Evolutionary conservation across 2,329 filamentous ascomycete species (phyloP), one percentile per base, ranked within the genome.

Genomic region (Fusarium cicatricum): DNA sequence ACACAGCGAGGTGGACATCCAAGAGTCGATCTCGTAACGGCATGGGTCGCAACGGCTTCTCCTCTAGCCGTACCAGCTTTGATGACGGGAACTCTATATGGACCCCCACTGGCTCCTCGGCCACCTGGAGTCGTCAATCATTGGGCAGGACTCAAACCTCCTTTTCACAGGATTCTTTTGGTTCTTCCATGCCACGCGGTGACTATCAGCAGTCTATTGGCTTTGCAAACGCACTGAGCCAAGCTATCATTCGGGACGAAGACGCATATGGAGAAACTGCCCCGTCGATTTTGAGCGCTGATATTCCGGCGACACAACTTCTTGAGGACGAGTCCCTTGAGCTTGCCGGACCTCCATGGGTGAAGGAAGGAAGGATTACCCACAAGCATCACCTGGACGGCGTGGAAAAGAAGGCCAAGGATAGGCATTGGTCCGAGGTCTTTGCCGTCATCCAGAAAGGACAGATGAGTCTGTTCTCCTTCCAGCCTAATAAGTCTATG

Each of bases 361-460:
- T 96, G 23, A 99, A 99, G 76, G 95, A 99, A 75, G 95, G 95
- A 59, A 91, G 96, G 66, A 81, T 98, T 16, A 94, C 94, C 65
- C 94, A 99, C 78, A 98, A 98, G 75, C 94, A 97, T 73, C 94
- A 98, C 70, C 83, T 98, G 4, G 94, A 98, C 72, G 87, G 91
- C 5, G 82, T 92, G 31, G 93, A 96, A 64, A 97, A 95, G 78
- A 91, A 92, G 73, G 90, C 93, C 58, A 97, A 94, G 76, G 94
- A 98, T 68, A 85, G 95, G 33, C 94, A 93, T 67, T 99, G 95
- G 95, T 88, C 83, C 54, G 93, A 98, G 70, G 93, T 93, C 51
- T 99, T 99, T 77, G 94, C 93, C 31, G 95, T 99, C 19, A 89
- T 98, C 48, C 92, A 97, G 71, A 96, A 96, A 73, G 95, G 95